Conservation (phyloP, 495 filamentous ascomycete genomes). For the Penicillium flavigenum region DNA sequence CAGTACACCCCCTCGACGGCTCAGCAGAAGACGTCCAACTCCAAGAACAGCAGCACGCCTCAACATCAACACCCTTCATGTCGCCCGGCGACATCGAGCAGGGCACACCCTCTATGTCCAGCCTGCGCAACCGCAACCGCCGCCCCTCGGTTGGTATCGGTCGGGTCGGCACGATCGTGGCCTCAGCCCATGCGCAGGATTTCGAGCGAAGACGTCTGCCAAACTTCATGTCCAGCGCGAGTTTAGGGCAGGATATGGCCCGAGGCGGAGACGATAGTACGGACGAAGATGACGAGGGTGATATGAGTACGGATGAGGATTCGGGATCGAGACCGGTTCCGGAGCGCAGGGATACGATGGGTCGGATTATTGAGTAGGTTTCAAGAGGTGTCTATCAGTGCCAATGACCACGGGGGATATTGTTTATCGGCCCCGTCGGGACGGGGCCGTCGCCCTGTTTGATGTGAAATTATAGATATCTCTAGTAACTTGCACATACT, state of each 20-base stretch:
- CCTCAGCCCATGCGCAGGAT: conserved; percentile 79
- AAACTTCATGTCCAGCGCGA: conserved; percentile 32
- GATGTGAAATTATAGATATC: conserved; percentile 8
- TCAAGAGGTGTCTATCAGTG: neutral
- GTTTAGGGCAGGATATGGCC: conserved; percentile 18
- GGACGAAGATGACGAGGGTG: conserved; percentile 39
- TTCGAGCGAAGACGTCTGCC: conserved; percentile 72
- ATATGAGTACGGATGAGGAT: conserved; percentile 23
- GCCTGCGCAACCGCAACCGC: conserved; percentile 26
- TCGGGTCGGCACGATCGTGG: conserved; percentile 60
- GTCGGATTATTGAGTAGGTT: conserved; percentile 19
- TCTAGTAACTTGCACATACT: conserved; percentile 1
- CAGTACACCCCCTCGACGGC: conserved; percentile 26
- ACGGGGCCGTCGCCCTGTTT: neutral
- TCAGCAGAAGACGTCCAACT: conserved; percentile 28
- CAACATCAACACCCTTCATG: conserved; percentile 24
- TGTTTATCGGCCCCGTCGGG: neutral
- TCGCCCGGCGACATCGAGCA: conserved; percentile 34
- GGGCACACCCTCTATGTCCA: conserved; percentile 29
- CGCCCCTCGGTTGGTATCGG: conserved; percentile 37
- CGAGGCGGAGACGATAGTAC: conserved; percentile 33
- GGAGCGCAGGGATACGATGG: conserved; percentile 12
- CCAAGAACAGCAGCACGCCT: conserved; percentile 31
- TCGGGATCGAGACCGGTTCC: conserved; percentile 7
- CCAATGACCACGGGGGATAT: neutral